Evolutionary conservation across 495 filamentous ascomycete genomes (phyloP), one percentile per base, ranked within the genome.

Genomic region (Lepidopterella palustris): DNA sequence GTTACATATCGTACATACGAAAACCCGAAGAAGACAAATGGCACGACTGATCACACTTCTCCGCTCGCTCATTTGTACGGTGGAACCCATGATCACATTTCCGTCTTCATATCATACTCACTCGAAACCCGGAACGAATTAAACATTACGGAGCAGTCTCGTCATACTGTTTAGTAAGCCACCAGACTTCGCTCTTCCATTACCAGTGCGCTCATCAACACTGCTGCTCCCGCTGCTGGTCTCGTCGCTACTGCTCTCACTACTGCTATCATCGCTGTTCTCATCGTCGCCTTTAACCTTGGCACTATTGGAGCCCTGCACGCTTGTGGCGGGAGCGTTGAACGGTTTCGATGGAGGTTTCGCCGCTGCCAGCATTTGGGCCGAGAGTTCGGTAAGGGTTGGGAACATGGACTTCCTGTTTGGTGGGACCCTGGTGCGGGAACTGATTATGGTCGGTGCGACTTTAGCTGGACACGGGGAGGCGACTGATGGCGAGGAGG

Each of bases 331-430:
- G 47, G 23, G 24, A 4, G 50, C 49, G 25, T 63, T 45, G 28
- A 59, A 59, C 29, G 40, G 25, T 21, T 53, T 55, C n/a, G 39
- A 27, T 26, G 8, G 49, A 24, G 3, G 25, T 20, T 23, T 50
- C 18, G 61, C 35, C 6, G 50, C 54, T 1, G 61, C 35, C 31
- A 39, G 28, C 13, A 51, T 42, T 20, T 40, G 39, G n/a, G 5
- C 31, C 23, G 59, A 20, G 18, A 59, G 61, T 45, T 63, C 25
- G 3, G 15, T 53, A 27, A 63, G 21, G 25, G 29, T 63, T 0
- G 40, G 49, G 51, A 59, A 63, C 28, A 48, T 61, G 11, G 45
- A 47, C n/a, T n/a, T n/a, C n/a, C n/a, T n/a, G n/a, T n/a, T n/a
- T n/a, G n/a, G n/a, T n/a, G n/a, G n/a, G n/a, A n/a, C n/a, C n/a